Base-by-base conservation (phyloP, 179 eudicot genomes). In the Gypsophila paniculata region DNA sequence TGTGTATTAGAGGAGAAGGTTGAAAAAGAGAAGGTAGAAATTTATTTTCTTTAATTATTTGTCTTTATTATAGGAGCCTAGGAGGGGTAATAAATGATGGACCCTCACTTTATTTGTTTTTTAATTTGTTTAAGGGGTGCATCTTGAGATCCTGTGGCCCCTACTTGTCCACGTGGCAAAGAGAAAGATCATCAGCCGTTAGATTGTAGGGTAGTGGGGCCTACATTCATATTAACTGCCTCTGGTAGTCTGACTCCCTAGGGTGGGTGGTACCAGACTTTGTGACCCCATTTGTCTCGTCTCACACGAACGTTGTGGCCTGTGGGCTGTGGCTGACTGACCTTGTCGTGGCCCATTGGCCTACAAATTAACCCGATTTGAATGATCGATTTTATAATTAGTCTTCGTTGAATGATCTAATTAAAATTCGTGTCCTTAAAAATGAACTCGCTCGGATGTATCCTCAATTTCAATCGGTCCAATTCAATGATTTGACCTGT, bases 81-180 rank as follows among this genome's bases (percentile, higher is more conserved):
- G n/a, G 42, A 36, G 42, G 58, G 15, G 23, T 53, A n/a, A 2
- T 53, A 53, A 53, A 53, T n/a, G 3, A 17, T n/a, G 58, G 58
- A 53, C 58, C 58, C 21, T 23, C 12, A 46, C 17, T n/a, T 54
- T 0, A 19, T 2, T 23, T 2, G 2, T 59, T 59, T 60, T 25
- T 26, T 0, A 6, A 6, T 7, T 26, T 60, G 29, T 5, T 23
- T 22, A 25, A 7, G 18, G 68, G 10, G 49, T 1, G 52, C 39
- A 19, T 58, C 36, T 46, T 46, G 57, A 71, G 74, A 70, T 75
- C 54, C 38, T 49, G 78, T 63, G 74, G 74, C 6, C 74, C 72
- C 74, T 36, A 11, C 61, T 0, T 13, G 22, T 21, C 36, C 18
- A 60, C 52, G 68, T 72, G 58, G 6, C 14, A 23, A 3, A 17